These are phyloP conservation scores for Talaromyces marneffei DNA, from an alignment of 2,329 filamentous ascomycete species.

Conservation along the genomic window DNA sequence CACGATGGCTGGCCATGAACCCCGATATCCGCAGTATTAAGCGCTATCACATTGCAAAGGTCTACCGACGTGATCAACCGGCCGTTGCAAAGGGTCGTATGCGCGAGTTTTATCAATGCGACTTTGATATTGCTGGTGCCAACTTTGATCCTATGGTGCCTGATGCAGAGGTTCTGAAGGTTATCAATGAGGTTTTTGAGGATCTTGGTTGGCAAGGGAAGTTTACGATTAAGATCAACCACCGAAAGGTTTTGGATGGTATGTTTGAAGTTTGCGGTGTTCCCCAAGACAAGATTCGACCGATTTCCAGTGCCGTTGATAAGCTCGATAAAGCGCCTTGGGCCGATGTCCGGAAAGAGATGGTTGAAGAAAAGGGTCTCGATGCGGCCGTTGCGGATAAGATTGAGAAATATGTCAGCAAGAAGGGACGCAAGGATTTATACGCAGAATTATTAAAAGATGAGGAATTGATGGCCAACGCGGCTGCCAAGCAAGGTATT, in stretches of 20 bases:
- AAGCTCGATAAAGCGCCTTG: conserved; percentile 92
- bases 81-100: conserved; percentile 87
- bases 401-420: conserved; percentile 78
- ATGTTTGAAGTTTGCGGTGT: conserved; percentile 90
- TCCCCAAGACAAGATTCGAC: conserved; percentile 75
- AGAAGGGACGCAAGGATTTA: conserved; percentile 69
- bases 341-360: conserved; percentile 84
- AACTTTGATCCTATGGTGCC: conserved; percentile 84
- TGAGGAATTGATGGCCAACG: conserved; percentile 62
- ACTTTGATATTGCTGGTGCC: conserved; percentile 84
- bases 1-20: conserved; percentile 91
- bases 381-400: conserved; percentile 70
- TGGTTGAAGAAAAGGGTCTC: conserved; percentile 87
- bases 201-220: conserved; percentile 66
- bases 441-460: conserved; percentile 64
- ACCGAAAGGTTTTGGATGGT: conserved; percentile 88
- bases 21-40: conserved; percentile 75
- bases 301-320: conserved; percentile 88
- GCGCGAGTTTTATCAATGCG: conserved; percentile 96
- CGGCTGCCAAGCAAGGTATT: conserved; percentile 70
- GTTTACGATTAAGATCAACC: conserved; percentile 90
- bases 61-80: conserved; percentile 74
- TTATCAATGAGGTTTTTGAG: conserved; percentile 80
- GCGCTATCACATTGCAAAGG: conserved; percentile 92
- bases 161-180: conserved; percentile 81